These are phyloP conservation scores for Erythrophleum ivorense DNA, from an alignment of 331 rosid species.

Conservation along the genomic window DNA sequence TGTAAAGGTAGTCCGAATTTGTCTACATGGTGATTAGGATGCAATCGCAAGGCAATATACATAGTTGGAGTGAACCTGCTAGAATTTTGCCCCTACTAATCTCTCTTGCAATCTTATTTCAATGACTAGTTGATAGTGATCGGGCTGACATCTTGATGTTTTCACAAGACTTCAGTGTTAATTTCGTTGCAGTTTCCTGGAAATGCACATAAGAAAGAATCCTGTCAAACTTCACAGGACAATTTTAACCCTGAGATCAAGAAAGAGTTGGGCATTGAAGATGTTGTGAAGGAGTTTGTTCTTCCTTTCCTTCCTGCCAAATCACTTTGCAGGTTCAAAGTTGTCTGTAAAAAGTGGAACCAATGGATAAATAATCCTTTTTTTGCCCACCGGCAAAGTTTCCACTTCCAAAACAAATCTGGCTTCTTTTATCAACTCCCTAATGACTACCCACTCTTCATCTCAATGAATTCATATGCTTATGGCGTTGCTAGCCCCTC, in stretches of 20 bases:
- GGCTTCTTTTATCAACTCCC: conserved; percentile 45
- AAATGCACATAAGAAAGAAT: neutral
- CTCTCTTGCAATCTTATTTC: neutral
- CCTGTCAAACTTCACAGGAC: neutral
- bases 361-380: conserved; percentile 37
- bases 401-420: conserved; percentile 37
- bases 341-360: conserved; percentile 50
- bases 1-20: neutral
- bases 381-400: conserved; percentile 39
- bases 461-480: conserved; percentile 38
- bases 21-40: neutral
- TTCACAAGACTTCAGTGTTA: neutral
- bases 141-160: neutral
- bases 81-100: neutral
- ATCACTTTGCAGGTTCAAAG: conserved; percentile 47
- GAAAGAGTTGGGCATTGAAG: conserved; percentile 25
- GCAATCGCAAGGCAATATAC: neutral
- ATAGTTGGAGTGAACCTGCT: neutral
- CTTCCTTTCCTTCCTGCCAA: conserved; percentile 56
- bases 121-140: neutral
- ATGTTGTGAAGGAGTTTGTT: conserved; percentile 16
- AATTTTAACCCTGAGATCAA: conserved; percentile 11
- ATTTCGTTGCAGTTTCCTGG: conserved; percentile 13
- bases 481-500: conserved; percentile 44
- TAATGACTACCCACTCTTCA: conserved; percentile 18